These are phyloP conservation scores for Plenodomus lindquistii DNA, from an alignment of 2,329 filamentous ascomycete species.

Conservation along the genomic window DNA sequence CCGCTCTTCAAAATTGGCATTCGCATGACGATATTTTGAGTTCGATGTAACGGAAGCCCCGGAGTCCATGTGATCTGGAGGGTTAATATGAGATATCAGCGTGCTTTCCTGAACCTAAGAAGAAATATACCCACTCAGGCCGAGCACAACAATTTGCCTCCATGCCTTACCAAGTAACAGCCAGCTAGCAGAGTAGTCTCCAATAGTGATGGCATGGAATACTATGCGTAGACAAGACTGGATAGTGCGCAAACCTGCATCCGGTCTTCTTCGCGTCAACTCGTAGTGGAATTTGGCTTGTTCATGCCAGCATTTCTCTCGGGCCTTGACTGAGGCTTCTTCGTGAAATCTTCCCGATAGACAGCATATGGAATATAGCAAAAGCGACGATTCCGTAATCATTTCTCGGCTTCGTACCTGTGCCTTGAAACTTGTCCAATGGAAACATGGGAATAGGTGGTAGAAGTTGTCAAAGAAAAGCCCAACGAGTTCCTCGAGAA, in stretches of 20 bases:
- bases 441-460: constrained; percentile 33
- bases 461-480: constrained; percentile 34
- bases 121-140: constrained; percentile 13
- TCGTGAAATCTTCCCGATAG: constrained; percentile 28
- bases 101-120: too few species aligned
- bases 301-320: constrained; percentile 31
- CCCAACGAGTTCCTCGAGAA: constrained; percentile 23
- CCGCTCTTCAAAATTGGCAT: background rate
- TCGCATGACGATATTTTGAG: background rate
- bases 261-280: constrained; percentile 19
- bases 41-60: constrained; percentile 2
- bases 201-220: constrained; percentile 24
- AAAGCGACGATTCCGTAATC: constrained; percentile 20
- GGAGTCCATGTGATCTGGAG: constrained; percentile 28
- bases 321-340: constrained; percentile 20
- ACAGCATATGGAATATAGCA: constrained; percentile 34
- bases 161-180: constrained; percentile 38
- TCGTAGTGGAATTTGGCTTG: constrained; percentile 36
- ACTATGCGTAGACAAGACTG: constrained; percentile 32
- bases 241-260: constrained; percentile 25
- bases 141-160: constrained; percentile 34
- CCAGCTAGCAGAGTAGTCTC: constrained; percentile 36
- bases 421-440: constrained; percentile 21
- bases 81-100: too few species aligned
- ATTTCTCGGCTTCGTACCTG: constrained; percentile 17